Conservation (phyloP, 2,329 filamentous ascomycete species). For the Colletotrichum siamense region DNA sequence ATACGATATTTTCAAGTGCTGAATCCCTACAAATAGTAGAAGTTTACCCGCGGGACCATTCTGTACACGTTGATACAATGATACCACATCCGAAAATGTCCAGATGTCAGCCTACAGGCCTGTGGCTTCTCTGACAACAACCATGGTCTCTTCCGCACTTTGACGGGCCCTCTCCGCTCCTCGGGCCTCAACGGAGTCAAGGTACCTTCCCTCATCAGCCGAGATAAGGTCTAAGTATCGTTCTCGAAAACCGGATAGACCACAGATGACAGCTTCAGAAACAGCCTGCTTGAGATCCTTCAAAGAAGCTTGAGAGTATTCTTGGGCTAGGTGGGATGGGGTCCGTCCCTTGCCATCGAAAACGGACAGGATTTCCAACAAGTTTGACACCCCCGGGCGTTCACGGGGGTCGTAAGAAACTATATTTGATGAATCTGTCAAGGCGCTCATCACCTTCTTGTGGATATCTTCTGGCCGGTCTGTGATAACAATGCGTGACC, state of each 20-base stretch:
- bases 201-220: slow-evolving; percentile 51
- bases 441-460: slow-evolving; percentile 72
- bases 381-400: slow-evolving; percentile 86
- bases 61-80: background rate
- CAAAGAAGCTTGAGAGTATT: slow-evolving; percentile 41
- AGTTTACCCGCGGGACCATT: background rate
- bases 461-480: slow-evolving; percentile 69
- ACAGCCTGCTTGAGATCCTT: slow-evolving; percentile 57
- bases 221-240: slow-evolving; percentile 59
- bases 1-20: background rate
- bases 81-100: background rate
- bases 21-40: background rate
- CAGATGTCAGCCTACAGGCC: slow-evolving; percentile 42
- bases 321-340: slow-evolving; percentile 44
- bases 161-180: slow-evolving; percentile 66
- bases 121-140: slow-evolving; percentile 53
- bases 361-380: slow-evolving; percentile 80
- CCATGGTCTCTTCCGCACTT: slow-evolving; percentile 66
- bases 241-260: slow-evolving; percentile 60
- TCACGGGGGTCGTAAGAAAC: slow-evolving; percentile 74
- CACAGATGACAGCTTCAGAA: slow-evolving; percentile 59
- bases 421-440: slow-evolving; percentile 73
- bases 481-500: slow-evolving; percentile 83
- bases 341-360: slow-evolving; percentile 56
- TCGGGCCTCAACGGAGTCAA: slow-evolving; percentile 62